phyloP scores from a whole-genome alignment of 768 basidiomycete species.

The Saitozyma podzolica region DNA sequence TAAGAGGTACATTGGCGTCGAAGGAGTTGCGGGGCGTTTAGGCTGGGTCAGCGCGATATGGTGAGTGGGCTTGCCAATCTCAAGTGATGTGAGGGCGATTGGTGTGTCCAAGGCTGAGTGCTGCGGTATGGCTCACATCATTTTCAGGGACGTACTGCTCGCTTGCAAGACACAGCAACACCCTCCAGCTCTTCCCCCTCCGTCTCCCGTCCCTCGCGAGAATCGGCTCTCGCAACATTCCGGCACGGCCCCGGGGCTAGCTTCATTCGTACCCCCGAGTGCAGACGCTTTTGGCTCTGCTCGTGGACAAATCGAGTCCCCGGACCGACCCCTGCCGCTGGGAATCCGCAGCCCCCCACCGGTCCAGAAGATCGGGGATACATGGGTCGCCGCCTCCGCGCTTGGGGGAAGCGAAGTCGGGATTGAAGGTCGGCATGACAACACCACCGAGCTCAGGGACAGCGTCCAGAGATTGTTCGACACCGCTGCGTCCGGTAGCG shows the following conservation, averaged over 20 bases:
- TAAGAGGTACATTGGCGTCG: slow-evolving; percentile 43
- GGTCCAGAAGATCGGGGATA: slow-evolving; percentile 43
- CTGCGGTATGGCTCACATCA: not conserved
- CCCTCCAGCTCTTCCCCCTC: slow-evolving; percentile 36
- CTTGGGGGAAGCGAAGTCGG: slow-evolving; percentile 23
- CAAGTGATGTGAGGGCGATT: not conserved
- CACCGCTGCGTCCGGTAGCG: not conserved
- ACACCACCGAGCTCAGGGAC: slow-evolving; percentile 19
- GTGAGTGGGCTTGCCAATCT: slow-evolving; percentile 16
- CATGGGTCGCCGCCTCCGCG: slow-evolving; percentile 41
- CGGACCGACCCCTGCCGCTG: slow-evolving; percentile 1
- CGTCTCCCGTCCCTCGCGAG: slow-evolving; percentile 23
- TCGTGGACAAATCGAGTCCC: not conserved
- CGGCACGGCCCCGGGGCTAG: no score
- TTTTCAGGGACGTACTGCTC: slow-evolving; percentile 40
- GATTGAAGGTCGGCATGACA: not conserved
- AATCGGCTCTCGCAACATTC: not conserved
- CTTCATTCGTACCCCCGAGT: no score
- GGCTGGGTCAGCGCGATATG: slow-evolving; percentile 50
- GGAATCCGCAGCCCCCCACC: slow-evolving; percentile 26
- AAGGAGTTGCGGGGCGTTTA: slow-evolving; percentile 40
- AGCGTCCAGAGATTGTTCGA: slow-evolving; percentile 44
- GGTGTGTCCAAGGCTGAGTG: not conserved
- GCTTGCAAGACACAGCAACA: slow-evolving; percentile 33
- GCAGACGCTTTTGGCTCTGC: no score